Percentiles rank a stretch among this genome's conserved stretches.
Conservation (phyloP, 208 protist species). For the Trichomonas vaginalis region DNA sequence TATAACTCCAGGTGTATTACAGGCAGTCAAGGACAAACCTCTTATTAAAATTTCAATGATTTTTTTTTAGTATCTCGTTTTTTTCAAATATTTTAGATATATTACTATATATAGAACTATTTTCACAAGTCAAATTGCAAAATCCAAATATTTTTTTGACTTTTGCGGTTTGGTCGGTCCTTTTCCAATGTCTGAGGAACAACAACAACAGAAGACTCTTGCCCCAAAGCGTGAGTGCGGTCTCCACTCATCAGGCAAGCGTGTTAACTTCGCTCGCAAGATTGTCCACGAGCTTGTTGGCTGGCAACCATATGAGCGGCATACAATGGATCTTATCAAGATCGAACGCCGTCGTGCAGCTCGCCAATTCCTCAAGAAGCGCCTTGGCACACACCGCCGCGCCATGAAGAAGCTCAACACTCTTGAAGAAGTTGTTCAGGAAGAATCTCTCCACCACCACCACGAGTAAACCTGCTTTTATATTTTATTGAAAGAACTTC, state of each 20-base stretch:
- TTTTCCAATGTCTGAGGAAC: not conserved
- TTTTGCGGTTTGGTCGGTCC: not conserved
- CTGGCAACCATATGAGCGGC: not conserved
- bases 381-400: slow-evolving; percentile 16
- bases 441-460: not conserved
- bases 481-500: too few species aligned
- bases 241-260: not conserved
- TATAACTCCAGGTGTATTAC: too few species aligned
- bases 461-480: not conserved
- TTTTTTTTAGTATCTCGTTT: too few species aligned
- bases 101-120: too few species aligned
- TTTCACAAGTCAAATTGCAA: too few species aligned
- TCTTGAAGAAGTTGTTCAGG: not conserved
- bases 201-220: not conserved
- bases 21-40: too few species aligned
- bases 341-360: not conserved
- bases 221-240: not conserved
- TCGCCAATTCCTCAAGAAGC: not conserved
- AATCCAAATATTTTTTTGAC: too few species aligned
- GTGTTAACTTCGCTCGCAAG: not conserved
- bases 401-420: not conserved
- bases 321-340: slow-evolving; percentile 9
- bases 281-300: slow-evolving; percentile 1
- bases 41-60: too few species aligned
- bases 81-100: too few species aligned